Evolutionary conservation across 208 protist species (phyloP).

Genomic region (Crithidia expoeki): DNA sequence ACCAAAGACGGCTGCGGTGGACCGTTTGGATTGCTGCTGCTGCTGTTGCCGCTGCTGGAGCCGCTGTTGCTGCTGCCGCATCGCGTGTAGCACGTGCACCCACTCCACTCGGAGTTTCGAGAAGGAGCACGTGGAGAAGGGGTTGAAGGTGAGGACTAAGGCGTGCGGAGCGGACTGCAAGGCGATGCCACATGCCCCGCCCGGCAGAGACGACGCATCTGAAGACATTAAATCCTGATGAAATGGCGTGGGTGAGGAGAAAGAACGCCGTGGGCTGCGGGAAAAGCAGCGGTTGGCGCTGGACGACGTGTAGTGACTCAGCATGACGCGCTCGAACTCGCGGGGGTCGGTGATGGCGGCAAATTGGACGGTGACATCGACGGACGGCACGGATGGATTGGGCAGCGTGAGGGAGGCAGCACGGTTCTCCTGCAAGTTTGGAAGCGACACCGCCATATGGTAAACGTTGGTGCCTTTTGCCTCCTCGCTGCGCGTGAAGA

Average conservation of each 20-base stretch:
- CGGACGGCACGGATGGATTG: conserved; percentile 55
- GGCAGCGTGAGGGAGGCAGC: conserved; percentile 32
- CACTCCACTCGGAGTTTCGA: conserved; percentile 40
- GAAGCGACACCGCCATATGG: conserved; percentile 20
- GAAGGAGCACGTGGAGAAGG: conserved; percentile 42
- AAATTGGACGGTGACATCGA: conserved; percentile 51
- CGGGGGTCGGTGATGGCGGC: conserved; percentile 33
- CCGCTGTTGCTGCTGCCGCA: conserved; percentile 20
- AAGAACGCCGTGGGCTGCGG: neutral
- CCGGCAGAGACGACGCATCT: neutral
- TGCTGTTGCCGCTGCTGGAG: conserved; percentile 10
- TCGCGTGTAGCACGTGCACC: conserved; percentile 21
- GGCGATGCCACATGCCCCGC: conserved; percentile 1
- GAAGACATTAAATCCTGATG: conserved; percentile 10
- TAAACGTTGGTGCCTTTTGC: conserved; percentile 7
- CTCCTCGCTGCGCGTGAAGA: conserved; percentile 26
- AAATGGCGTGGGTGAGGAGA: neutral
- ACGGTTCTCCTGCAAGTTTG: conserved; percentile 3
- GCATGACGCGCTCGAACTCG: conserved; percentile 20
- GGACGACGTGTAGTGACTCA: neutral
- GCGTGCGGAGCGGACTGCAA: conserved; percentile 33
- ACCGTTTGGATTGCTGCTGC: neutral
- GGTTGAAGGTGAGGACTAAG: conserved; percentile 39
- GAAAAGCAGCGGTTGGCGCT: neutral
- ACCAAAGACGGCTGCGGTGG: conserved; percentile 2